phyloP scores from a whole-genome alignment of 75 land plant genomes.

The Selaginella tamariscina region DNA sequence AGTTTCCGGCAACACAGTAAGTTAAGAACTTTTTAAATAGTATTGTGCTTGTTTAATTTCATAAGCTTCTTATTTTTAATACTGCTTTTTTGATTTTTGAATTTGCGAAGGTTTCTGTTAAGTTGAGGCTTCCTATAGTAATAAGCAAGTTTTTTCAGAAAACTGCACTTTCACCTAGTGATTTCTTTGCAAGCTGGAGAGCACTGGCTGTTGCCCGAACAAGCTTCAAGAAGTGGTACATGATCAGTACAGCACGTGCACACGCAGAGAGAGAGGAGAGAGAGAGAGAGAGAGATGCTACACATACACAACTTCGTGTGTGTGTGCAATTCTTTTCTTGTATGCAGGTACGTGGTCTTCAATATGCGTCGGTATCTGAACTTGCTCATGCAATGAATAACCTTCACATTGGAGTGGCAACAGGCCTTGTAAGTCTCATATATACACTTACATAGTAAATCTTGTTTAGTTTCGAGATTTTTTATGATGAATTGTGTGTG shows the following conservation, averaged over 20 bases:
- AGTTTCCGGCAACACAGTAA: slow-evolving; percentile 48
- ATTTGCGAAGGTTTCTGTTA: slow-evolving; percentile 52
- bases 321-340: not conserved
- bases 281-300: not conserved
- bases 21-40: too few species aligned
- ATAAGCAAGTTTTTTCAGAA: slow-evolving; percentile 87
- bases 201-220: slow-evolving; percentile 75
- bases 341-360: slow-evolving; percentile 79
- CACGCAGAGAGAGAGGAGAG: not conserved
- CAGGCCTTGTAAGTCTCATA: slow-evolving; percentile 65
- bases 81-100: not conserved
- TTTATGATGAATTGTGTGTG: not conserved
- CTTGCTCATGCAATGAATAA: slow-evolving; percentile 60
- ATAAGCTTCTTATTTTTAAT: not conserved
- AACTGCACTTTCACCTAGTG: slow-evolving; percentile 49
- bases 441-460: slow-evolving; percentile 10
- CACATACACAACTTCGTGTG: too few species aligned
- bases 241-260: not conserved
- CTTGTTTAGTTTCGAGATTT: not conserved
- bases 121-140: slow-evolving; percentile 78
- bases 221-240: slow-evolving; percentile 96
- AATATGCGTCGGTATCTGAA: slow-evolving; percentile 60
- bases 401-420: slow-evolving; percentile 52
- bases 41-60: too few species aligned
- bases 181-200: slow-evolving; percentile 86